These are phyloP conservation scores for Xylariaceae sp. DNA, from an alignment of 2,329 filamentous ascomycete genomes.

Conservation along the genomic window DNA sequence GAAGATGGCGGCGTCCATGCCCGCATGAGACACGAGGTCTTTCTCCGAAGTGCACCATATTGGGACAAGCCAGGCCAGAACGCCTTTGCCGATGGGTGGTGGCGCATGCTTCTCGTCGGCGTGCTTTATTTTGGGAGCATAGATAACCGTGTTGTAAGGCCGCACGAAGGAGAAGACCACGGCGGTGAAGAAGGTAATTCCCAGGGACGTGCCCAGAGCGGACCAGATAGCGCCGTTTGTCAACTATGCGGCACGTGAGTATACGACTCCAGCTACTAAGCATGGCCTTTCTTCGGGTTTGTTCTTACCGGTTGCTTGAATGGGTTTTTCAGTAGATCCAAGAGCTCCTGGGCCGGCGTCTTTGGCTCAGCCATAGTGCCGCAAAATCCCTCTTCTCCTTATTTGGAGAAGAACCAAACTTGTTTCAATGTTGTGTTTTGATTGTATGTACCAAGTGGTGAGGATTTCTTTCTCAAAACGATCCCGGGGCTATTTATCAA, in stretches of 20 bases:
- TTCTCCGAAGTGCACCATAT: constrained; percentile 72
- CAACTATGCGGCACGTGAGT: constrained; percentile 32
- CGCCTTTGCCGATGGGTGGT: constrained; percentile 76
- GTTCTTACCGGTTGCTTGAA: constrained; percentile 42
- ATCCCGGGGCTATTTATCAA: background rate
- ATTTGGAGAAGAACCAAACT: background rate
- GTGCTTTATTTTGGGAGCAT: constrained; percentile 89
- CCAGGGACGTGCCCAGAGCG: constrained; percentile 74
- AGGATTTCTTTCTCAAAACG: background rate
- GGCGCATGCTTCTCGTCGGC: constrained; percentile 85
- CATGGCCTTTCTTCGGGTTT: background rate
- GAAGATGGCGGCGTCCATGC: constrained; percentile 87
- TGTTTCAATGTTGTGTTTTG: background rate
- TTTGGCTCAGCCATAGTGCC: constrained; percentile 4
- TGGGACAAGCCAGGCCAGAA: constrained; percentile 81
- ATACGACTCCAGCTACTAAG: background rate
- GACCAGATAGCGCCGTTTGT: constrained; percentile 62
- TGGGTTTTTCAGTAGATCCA: constrained; percentile 46
- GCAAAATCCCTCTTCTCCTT: background rate
- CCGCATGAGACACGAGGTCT: constrained; percentile 72
- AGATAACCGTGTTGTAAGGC: constrained; percentile 86
- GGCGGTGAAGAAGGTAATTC: constrained; percentile 66
- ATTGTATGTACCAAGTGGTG: background rate
- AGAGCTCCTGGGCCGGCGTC: constrained; percentile 37
- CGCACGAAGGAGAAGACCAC: constrained; percentile 82